Evolutionary conservation across 176 grass and related monocot species (phyloP).

Genomic region (Phoenix roebelenii): DNA sequence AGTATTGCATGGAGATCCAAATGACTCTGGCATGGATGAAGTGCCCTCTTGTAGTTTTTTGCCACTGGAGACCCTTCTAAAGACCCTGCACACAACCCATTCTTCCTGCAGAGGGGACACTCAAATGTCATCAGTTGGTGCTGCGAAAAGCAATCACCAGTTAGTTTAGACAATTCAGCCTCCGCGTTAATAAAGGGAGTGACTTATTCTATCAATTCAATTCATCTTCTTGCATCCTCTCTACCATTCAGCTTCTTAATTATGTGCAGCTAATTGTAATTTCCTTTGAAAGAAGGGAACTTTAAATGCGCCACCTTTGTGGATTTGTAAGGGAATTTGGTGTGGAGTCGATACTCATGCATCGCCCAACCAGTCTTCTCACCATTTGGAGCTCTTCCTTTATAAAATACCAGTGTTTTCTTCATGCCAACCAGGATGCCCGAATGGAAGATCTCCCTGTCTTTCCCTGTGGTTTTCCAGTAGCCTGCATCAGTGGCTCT

Average conservation of each 20-base stretch:
- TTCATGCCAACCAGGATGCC: slow-evolving; percentile 15
- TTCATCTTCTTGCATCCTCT: too few relatives aligned
- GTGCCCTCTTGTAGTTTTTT: background rate
- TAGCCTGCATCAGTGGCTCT: slow-evolving; percentile 13
- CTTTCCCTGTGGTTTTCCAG: slow-evolving; percentile 23
- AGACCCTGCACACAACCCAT: slow-evolving; percentile 23
- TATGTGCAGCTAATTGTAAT: too few relatives aligned
- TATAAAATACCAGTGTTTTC: slow-evolving; percentile 24
- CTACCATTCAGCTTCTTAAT: too few relatives aligned
- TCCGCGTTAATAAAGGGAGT: too few relatives aligned
- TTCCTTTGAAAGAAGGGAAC: too few relatives aligned
- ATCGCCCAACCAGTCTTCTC: slow-evolving; percentile 25
- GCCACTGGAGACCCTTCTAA: slow-evolving; percentile 1
- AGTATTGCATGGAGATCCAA: slow-evolving; percentile 11
- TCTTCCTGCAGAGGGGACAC: slow-evolving; percentile 7
- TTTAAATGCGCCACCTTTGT: slow-evolving; percentile 2
- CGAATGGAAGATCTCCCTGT: slow-evolving; percentile 21
- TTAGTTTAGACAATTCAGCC: too few relatives aligned
- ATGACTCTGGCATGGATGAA: background rate
- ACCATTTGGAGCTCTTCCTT: slow-evolving; percentile 20
- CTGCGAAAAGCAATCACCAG: too few relatives aligned
- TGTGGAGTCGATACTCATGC: slow-evolving; percentile 23
- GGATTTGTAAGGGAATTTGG: slow-evolving; percentile 4
- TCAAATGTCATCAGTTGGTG: too few relatives aligned
- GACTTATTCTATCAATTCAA: too few relatives aligned